Evolutionary conservation across 495 filamentous ascomycete species (phyloP).

Genomic region (Trichoderma orchidacearum): DNA sequence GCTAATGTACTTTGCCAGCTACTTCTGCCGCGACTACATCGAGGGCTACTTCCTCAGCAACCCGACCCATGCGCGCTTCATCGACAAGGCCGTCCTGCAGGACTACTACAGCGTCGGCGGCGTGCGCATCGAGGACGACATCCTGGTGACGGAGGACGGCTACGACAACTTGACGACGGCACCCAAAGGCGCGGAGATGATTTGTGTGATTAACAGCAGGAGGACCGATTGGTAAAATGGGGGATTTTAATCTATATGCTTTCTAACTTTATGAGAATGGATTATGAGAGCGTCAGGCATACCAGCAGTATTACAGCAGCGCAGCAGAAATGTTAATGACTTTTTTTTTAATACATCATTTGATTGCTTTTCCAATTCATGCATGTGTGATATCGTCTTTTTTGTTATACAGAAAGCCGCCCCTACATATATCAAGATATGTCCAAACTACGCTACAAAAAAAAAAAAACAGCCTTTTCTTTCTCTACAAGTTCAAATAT

Average conservation of each 20-base stretch:
- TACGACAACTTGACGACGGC: conserved; percentile 76
- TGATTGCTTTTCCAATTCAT: neutral
- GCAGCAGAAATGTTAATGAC: neutral
- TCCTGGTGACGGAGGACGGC: conserved; percentile 63
- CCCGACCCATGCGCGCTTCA: conserved; percentile 48
- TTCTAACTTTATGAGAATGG: neutral
- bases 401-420: neutral
- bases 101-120: conserved; percentile 71
- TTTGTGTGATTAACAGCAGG: conserved; percentile 16
- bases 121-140: conserved; percentile 85
- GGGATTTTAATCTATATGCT: neutral
- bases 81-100: conserved; percentile 57
- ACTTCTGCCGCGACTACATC: conserved; percentile 52
- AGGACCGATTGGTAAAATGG: neutral
- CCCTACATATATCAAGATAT: no score
- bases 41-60: conserved; percentile 48
- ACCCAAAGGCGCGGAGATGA: conserved; percentile 54
- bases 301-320: no score
- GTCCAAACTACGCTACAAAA: neutral
- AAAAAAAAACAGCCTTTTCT: neutral
- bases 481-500: neutral
- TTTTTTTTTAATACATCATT: no score
- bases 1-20: conserved; percentile 16
- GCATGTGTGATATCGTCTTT: neutral
- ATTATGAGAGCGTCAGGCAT: no score